Evolutionary conservation across 164 flowering plant genomes (phyloP), one percentile per base, ranked within the genome.

Genomic region (Piper longum): DNA sequence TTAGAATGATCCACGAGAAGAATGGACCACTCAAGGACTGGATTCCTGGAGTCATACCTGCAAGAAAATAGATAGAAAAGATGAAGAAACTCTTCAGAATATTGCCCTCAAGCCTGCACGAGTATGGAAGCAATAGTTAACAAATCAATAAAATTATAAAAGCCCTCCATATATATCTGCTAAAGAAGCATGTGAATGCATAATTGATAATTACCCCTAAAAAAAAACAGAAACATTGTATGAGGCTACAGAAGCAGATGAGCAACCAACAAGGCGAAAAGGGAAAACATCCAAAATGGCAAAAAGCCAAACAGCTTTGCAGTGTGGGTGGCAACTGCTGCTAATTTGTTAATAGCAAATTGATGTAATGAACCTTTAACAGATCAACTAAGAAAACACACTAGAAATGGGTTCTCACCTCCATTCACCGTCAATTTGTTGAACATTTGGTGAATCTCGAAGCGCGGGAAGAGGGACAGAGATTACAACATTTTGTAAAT

Each of bases 371-470:
- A 26, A 26, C 36, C 36, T 26, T 7, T 18, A 52, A 1, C 41
- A 54, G 16, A 12, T 26, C 2, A 26, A 26, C 36, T 0, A 26
- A 64, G 42, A 4, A 26, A 57, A 43, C n/a, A 55, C 7, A 14
- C 45, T n/a, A 64, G 16, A 43, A 11, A 43, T 41, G 19, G 43
- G 57, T 12, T 54, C 76, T 64, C 59, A 87, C 99, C 98, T 91
- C 96, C 93, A 91, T 65, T 95, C 99, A 36, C 99, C 99, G 80
- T 95, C 99, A 72, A 91, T 74, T 75, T 95, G 98, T 67, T 74
- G 85, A 17, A 95, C 88, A 76, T 68, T 83, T 59, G 99, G 99
- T 44, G 91, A 80, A 64, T 91, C 98, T 60, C 97, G 77, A 65
- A 87, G 85, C 74, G 98, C 91, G 19, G 98, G 99, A 67, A 95